A percentile compares a stretch with the other conserved stretches of the same genome.
Evolutionary conservation across 1,284 basidiomycete species (phyloP).

Genomic region (Rhodotorula mucilaginosa): DNA sequence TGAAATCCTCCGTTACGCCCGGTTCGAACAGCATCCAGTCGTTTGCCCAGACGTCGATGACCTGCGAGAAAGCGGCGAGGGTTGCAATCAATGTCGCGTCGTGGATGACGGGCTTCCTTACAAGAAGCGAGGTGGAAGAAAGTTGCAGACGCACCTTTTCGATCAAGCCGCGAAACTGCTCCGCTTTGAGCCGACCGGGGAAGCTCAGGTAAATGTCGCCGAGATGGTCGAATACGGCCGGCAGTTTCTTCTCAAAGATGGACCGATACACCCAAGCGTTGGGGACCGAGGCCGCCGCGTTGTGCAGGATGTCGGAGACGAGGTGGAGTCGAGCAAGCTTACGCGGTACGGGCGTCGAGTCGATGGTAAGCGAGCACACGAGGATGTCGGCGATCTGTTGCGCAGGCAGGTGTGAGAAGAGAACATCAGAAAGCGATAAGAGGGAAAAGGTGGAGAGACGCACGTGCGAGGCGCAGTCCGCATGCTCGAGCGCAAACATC

Average conservation of each 20-base stretch:
- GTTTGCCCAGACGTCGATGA: constrained; percentile 40
- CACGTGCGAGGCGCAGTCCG: constrained; percentile 66
- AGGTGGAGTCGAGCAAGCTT: constrained; percentile 93
- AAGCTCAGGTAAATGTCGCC: constrained; percentile 89
- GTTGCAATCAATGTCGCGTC: background rate
- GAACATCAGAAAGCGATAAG: constrained; percentile 77
- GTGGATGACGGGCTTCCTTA: too few species aligned
- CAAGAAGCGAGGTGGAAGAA: too few species aligned
- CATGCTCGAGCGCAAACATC: constrained; percentile 91
- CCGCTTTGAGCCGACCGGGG: constrained; percentile 85
- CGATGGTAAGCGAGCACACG: constrained; percentile 74
- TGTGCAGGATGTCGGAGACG: constrained; percentile 96
- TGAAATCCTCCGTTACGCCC: constrained; percentile 32
- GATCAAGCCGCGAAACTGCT: constrained; percentile 88
- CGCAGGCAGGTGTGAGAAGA: constrained; percentile 47
- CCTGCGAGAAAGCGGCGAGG: constrained; percentile 1
- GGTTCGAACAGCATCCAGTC: constrained; percentile 40
- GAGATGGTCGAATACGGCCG: constrained; percentile 87
- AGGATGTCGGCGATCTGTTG: constrained; percentile 78
- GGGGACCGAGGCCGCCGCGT: constrained; percentile 71
- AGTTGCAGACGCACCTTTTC: constrained; percentile 17
- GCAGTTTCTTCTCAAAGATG: constrained; percentile 81
- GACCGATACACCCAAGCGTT: constrained; percentile 83
- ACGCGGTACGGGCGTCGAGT: constrained; percentile 85
- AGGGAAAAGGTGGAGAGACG: constrained; percentile 50